phyloP scores from a whole-genome alignment of 164 flowering plant species.

The Magnolia sinica region DNA sequence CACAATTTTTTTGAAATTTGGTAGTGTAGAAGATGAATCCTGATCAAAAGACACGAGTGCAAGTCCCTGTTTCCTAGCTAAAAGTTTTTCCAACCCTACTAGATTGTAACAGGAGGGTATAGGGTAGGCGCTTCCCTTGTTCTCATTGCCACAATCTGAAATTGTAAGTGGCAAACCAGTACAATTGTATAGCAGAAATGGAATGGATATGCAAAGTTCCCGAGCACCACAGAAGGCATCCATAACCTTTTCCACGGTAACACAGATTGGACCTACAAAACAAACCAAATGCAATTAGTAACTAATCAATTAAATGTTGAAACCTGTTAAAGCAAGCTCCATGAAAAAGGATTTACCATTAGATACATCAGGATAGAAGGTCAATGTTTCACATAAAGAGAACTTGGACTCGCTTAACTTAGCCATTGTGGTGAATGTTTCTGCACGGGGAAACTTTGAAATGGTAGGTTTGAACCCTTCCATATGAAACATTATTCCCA shows the following conservation, averaged over 20 bases:
- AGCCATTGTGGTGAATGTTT: conserved; percentile 60
- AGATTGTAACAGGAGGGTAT: conserved; percentile 70
- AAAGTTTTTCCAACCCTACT: conserved; percentile 32
- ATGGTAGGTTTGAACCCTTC: conserved; percentile 48
- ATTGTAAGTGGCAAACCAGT: conserved; percentile 61
- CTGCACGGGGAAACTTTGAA: conserved; percentile 71
- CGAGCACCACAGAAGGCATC: conserved; percentile 88
- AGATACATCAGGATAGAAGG: conserved; percentile 42
- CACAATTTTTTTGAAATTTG: conserved; percentile 8
- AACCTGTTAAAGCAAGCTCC: not conserved
- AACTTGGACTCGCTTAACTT: conserved; percentile 67
- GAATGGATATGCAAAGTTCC: conserved; percentile 69
- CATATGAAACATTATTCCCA: conserved; percentile 50
- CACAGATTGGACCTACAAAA: conserved; percentile 54
- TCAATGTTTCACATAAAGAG: conserved; percentile 53
- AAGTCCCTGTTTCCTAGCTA: conserved; percentile 54
- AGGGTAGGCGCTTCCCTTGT: conserved; percentile 31
- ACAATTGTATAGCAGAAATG: conserved; percentile 78
- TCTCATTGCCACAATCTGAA: conserved; percentile 42
- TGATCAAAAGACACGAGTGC: conserved; percentile 33
- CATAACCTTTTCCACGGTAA: conserved; percentile 71
- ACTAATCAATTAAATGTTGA: not conserved
- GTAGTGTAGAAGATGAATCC: conserved; percentile 17
- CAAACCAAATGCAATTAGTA: conserved; percentile 8
- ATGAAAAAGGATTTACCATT: conserved; percentile 37